Base-by-base conservation (phyloP, 768 basidiomycete genomes). In the Mrakia frigida region DNA sequence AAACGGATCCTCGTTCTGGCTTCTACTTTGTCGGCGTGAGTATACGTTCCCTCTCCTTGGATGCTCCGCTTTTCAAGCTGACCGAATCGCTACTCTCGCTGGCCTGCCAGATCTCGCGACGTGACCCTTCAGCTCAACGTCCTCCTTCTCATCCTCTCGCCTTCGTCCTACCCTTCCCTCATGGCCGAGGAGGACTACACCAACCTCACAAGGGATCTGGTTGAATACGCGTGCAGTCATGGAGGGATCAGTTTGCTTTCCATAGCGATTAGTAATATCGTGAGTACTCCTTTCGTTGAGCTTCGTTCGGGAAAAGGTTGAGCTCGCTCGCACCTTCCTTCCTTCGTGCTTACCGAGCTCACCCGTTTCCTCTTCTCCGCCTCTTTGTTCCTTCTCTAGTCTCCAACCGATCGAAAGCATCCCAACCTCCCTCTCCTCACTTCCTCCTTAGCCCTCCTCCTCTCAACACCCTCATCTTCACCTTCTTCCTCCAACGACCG, bases 321-420 rank as follows among this genome's bases (percentile, higher is more conserved):
- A n/a, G n/a, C n/a, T n/a, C n/a, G n/a, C n/a, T 18, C 60, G 23
- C 35, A 33, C 33, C 35, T 63, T 31, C n/a, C 31, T 31, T 65
- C 56, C 11, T 18, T 53, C 37, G 18, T 39, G 5, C n/a, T 28
- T 74, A 5, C 56, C 25, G 10, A 46, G 37, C 65, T 56, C 63
- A 41, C 9, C 23, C 73, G 56, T 28, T 70, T 25, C 53, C 61
- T 23, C n/a, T 78, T n/a, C n/a, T n/a, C n/a, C n/a, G n/a, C 31
- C 18, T 41, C 39, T 41, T 11, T 5, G 11, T 11, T 39, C 39
- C 35, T 37, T 33, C 25, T 68, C 18, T 13, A 91, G 90, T 88
- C 88, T 13, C 59, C 87, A 0, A 86, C 88, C 56, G 84, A 87
- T 46, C 91, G 91, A 81, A 84, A 86, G 37, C 86, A 88, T 3